phyloP scores from a whole-genome alignment of 129 eudicot genomes.

The Lactuca sativa region DNA sequence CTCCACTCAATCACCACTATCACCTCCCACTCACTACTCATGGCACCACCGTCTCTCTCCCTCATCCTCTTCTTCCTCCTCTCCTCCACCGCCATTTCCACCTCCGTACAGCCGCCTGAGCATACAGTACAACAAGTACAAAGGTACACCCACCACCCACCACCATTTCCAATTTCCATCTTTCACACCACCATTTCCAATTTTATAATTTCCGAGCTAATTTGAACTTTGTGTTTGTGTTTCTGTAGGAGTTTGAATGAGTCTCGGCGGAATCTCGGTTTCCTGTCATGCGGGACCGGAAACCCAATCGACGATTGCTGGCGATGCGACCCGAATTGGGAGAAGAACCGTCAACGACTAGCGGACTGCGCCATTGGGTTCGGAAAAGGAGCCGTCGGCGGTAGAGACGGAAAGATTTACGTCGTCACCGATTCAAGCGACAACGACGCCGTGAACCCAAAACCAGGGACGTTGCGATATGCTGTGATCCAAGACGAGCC shows the following conservation, averaged over 20 bases:
- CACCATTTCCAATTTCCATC: neutral
- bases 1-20: constrained; percentile 23
- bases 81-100: constrained; percentile 37
- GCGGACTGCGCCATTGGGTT: constrained; percentile 85
- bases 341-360: constrained; percentile 56
- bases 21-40: constrained; percentile 4
- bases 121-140: constrained; percentile 64
- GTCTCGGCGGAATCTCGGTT: constrained; percentile 67
- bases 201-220: neutral
- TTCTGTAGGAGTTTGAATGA: constrained; percentile 61
- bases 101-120: constrained; percentile 49
- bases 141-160: constrained; percentile 35
- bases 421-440: constrained; percentile 71
- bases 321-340: constrained; percentile 83
- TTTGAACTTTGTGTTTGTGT: neutral
- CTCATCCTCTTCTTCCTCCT: constrained; percentile 43
- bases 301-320: constrained; percentile 88
- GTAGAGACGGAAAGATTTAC: constrained; percentile 61
- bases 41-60: constrained; percentile 27
- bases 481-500: constrained; percentile 78
- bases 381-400: constrained; percentile 69
- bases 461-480: constrained; percentile 70
- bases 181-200: constrained; percentile 4
- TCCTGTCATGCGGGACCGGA: constrained; percentile 65
- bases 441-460: constrained; percentile 56